Evolutionary conservation across 306 rosid species (phyloP).

Genomic region (Hippophae gyantsensis): DNA sequence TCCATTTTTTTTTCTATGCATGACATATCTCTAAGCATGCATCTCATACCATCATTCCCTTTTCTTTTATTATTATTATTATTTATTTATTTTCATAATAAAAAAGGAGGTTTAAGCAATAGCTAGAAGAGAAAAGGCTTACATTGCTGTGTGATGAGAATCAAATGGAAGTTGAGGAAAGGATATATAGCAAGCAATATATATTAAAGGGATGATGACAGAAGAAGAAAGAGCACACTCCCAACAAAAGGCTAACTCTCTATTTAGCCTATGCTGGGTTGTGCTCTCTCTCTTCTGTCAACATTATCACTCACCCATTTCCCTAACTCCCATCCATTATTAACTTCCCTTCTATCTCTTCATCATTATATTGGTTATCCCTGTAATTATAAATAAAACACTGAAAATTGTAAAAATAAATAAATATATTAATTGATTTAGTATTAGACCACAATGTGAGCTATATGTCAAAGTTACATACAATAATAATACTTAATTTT

Average conservation of each 20-base stretch:
- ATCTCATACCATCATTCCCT: too few relatives aligned
- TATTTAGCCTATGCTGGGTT: conserved; percentile 43
- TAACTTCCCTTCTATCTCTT: not conserved
- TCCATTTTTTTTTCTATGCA: too few relatives aligned
- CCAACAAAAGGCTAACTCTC: conserved; percentile 47
- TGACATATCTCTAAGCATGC: too few relatives aligned
- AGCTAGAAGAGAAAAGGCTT: too few relatives aligned
- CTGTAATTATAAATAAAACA: not conserved
- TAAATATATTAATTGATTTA: too few relatives aligned
- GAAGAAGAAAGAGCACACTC: conserved; percentile 79
- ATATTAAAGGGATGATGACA: conserved; percentile 34
- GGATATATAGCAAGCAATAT: not conserved
- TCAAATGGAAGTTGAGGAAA: not conserved
- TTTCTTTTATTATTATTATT: too few relatives aligned
- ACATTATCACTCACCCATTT: conserved; percentile 23
- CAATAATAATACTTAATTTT: too few relatives aligned
- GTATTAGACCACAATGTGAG: too few relatives aligned
- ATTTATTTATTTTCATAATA: too few relatives aligned
- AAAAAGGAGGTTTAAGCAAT: too few relatives aligned
- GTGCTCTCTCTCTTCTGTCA: conserved; percentile 99
- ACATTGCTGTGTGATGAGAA: not conserved
- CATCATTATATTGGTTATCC: conserved; percentile 1
- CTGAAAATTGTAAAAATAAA: too few relatives aligned
- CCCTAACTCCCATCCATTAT: conserved; percentile 2
- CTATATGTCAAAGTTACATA: too few relatives aligned